Evolutionary conservation across 768 basidiomycete genomes (phyloP).

Genomic region (Russula sp.): DNA sequence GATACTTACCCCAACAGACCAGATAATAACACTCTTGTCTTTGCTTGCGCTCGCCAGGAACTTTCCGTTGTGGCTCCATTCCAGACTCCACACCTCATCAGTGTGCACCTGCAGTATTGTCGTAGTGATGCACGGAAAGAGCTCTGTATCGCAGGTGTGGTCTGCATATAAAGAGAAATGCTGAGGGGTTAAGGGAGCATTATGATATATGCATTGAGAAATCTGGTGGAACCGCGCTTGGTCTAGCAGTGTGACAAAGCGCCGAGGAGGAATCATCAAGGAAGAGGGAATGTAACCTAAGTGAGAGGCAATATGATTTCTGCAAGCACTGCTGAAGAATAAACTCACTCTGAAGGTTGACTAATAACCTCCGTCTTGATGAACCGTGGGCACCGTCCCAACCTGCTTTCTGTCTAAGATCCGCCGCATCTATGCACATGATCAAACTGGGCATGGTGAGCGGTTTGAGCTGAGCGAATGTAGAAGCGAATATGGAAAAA

Average conservation of each 20-base stretch:
- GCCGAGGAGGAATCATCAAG: constrained; percentile 87
- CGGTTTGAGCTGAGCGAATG: background rate
- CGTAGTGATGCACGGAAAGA: constrained; percentile 82
- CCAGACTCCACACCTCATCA: constrained; percentile 94
- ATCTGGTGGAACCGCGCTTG: constrained; percentile 82
- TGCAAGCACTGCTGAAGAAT: background rate
- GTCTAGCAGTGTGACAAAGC: constrained; percentile 75
- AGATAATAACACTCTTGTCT: constrained; percentile 84
- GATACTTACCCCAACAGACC: constrained; percentile 68
- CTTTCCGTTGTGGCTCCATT: constrained; percentile 88
- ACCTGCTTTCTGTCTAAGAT: constrained; percentile 67
- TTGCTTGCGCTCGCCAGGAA: constrained; percentile 83
- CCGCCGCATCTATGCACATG: constrained; percentile 85
- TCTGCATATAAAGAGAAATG: constrained; percentile 83
- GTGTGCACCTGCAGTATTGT: constrained; percentile 78
- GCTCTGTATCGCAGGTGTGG: constrained; percentile 70
- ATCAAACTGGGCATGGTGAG: constrained; percentile 34
- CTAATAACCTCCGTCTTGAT: constrained; percentile 71
- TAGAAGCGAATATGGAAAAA: constrained; percentile 28
- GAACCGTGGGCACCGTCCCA: constrained; percentile 87
- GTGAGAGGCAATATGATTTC: background rate
- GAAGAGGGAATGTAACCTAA: constrained; percentile 84
- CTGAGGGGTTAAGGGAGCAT: constrained; percentile 46
- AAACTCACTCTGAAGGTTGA: constrained; percentile 70
- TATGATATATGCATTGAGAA: constrained; percentile 81